Evolutionary conservation across 2,329 filamentous ascomycete genomes (phyloP), one percentile per base, ranked within the genome.

Genomic region (Microdochium nivale): DNA sequence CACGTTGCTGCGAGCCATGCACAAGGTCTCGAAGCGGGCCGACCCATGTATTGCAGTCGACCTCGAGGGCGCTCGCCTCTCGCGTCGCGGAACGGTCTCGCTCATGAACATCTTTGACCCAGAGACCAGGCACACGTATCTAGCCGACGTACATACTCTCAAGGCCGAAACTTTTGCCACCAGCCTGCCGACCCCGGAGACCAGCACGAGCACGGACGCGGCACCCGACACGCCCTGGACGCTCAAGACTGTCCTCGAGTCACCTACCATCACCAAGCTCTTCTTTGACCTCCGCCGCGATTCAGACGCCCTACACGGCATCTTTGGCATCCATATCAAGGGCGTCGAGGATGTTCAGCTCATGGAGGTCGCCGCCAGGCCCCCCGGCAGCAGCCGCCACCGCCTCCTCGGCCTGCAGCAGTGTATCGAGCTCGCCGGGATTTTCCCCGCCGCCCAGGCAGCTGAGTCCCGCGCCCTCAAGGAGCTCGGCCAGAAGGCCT

Each of bases 251-350:
- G 68, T 82, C 10, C 60, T 82, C 1, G 73, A 82, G 60, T 70
- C 66, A 0, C 7, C 54, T 0, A 9, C 47, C 0, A 71, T 76
- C 16, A 61, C 65, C 0, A 83, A 83, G 55, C 73, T 76, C 27
- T 71, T 83, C 53, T 83, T 81, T 57, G 80, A 84, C 53, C 67
- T 84, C 16, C 75, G 79, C 2, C 78, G 77, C 55, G 78, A 82
- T 56, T 79, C 80, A 0, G 75, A 83, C 56, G 78, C 79, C 0
- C 62, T 84, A 0, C 79, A 68, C 58, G 59, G 47, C 47, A 73
- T 70, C 30, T 81, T 65, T 54, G 37, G 58, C 0, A 66, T 84
- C 53, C 25, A 52, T 0, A 56, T 83, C 0, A 53, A 56, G 0
- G 73, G 76, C 0, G 59, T 82, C 10, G 54, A 72, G 2, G 78